phyloP scores from a whole-genome alignment of 1,139 yeast genomes.

The Sugiyamaella sp. region DNA sequence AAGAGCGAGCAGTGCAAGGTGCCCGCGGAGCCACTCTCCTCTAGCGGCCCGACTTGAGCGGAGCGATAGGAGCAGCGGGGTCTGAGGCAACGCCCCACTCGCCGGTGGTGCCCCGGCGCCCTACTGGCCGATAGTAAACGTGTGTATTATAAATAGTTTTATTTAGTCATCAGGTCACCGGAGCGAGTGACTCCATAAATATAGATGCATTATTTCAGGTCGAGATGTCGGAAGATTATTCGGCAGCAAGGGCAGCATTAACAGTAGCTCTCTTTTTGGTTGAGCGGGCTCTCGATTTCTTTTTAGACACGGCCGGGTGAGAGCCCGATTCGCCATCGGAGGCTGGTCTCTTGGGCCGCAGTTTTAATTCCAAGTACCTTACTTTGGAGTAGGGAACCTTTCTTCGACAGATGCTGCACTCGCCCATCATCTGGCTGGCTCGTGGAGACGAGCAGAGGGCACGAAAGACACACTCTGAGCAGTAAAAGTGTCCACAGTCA shows the following conservation, averaged over 20 bases:
- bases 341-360: background rate
- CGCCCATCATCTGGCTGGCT: constrained; percentile 37
- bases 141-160: no score
- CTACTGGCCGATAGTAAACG: no score
- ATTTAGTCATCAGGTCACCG: background rate
- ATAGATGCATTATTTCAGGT: background rate
- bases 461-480: constrained; percentile 42
- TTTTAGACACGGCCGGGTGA: no score
- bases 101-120: no score
- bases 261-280: background rate
- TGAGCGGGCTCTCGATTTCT: no score
- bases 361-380: constrained; percentile 34
- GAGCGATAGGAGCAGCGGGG: no score
- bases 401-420: constrained; percentile 43
- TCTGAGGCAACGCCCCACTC: no score
- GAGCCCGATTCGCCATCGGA: no score
- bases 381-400: constrained; percentile 36
- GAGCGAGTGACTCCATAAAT: no score
- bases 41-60: no score
- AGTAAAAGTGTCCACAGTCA: constrained; percentile 45
- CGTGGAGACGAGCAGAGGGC: constrained; percentile 39
- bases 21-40: no score
- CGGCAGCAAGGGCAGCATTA: background rate
- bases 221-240: no score
- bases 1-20: background rate